These are phyloP conservation scores for Chlorella sp. DNA, from an alignment of 139 green algal genomes.

Conservation along the genomic window DNA sequence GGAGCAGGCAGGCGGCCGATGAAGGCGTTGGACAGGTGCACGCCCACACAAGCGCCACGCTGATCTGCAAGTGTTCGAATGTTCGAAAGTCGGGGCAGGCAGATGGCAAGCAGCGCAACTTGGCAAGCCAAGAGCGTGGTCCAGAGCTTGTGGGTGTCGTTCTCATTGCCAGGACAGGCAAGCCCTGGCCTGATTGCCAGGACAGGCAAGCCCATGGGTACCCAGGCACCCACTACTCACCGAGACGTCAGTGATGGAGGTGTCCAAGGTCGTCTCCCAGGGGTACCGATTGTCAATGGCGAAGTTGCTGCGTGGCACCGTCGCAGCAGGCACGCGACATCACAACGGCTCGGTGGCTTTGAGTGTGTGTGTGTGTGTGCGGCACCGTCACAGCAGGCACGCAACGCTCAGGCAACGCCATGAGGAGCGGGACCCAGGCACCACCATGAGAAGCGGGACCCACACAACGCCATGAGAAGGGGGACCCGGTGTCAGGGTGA, in stretches of 20 bases:
- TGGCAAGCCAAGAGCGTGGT: background rate
- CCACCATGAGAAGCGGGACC: no score
- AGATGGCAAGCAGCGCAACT: background rate
- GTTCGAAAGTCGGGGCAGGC: background rate
- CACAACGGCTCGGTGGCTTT: no score
- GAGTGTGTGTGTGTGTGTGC: background rate
- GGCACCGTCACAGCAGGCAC: background rate
- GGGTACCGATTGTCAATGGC: background rate
- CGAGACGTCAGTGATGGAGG: background rate
- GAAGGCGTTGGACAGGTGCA: background rate
- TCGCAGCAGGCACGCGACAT: background rate
- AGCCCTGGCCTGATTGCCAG: background rate
- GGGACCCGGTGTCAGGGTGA: no score
- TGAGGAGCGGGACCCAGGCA: no score
- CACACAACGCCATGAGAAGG: no score
- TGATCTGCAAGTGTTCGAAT: background rate
- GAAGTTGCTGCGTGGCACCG: background rate
- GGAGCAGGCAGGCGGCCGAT: background rate
- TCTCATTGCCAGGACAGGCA: background rate
- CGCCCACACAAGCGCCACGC: background rate
- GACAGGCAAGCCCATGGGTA: background rate
- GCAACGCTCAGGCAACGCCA: background rate
- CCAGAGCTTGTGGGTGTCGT: background rate
- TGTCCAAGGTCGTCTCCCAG: background rate
- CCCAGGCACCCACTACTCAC: background rate